Evolutionary conservation across 345 rosid species (phyloP), one percentile per base, ranked within the genome.

Genomic region (Citrus reticulata): DNA sequence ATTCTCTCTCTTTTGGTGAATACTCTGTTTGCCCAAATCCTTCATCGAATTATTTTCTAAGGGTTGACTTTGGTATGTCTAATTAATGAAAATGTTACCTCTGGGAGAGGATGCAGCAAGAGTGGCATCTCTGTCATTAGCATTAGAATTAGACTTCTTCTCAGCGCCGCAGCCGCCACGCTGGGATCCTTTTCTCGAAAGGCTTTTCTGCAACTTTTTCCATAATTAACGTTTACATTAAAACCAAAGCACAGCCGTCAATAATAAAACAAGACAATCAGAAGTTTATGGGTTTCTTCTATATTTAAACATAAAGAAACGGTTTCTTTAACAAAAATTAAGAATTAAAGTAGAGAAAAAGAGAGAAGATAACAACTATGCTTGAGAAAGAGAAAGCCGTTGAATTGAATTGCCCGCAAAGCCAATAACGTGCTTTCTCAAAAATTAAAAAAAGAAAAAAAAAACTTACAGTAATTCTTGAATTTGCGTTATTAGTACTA

Each of bases 141-240:
- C 51, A 79, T 83, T 87, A 25, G 79, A 80, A 65, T 81, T 82
- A 17, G 79, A 78, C 79, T 88, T 91, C 82, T 86, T 86, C 79
- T 89, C 90, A 35, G 70, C 80, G 25, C 73, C 91, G 63, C 74
- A 82, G 25, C 73, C 91, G 63, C 74, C 83, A 42, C 96, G 90
- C 61, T 65, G 79, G 20, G 91, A 81, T 84, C 94, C 95, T 85
- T 93, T 95, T 78, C 92, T 87, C 64, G 98, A 91, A 67, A 89
- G 86, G 81, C 79, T 89, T 86, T 90, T 90, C 93, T 93, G 95
- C 89, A 92, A 81, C 88, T 88, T 85, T 76, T 73, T 37, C 51
- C 37, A 39, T 32, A 5, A 59, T n/a, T 34, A 61, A 32, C 64
- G 49, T 7, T 27, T 49, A 8, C n/a, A 39, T 76, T 32, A 32